These are phyloP conservation scores for Ligustrum vulgare DNA, from an alignment of 257 asterid genomes.

Conservation along the genomic window DNA sequence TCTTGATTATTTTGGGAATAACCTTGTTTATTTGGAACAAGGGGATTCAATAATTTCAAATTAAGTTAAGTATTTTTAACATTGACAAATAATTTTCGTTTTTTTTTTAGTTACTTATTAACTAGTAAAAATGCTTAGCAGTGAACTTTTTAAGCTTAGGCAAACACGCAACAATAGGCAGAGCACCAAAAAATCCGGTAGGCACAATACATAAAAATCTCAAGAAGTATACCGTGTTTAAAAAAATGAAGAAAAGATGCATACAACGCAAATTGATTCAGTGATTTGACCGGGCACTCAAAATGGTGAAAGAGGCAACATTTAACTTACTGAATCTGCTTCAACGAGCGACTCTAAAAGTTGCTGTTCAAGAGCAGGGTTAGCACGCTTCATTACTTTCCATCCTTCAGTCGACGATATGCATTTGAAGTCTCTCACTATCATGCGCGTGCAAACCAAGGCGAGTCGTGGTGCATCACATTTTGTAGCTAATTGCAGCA, in stretches of 20 bases:
- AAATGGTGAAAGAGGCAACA: neutral
- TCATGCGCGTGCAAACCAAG: slow-evolving; percentile 53
- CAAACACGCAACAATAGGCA: neutral
- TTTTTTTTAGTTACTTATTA: no score
- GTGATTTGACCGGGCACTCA: neutral
- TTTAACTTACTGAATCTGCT: slow-evolving; percentile 66
- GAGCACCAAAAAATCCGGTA: neutral
- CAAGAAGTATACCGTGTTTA: no score
- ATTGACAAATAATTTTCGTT: no score
- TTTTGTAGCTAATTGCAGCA: slow-evolving; percentile 67
- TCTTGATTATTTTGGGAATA: neutral
- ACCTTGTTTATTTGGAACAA: neutral
- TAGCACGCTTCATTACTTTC: slow-evolving; percentile 74
- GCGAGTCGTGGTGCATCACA: slow-evolving; percentile 76
- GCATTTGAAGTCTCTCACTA: slow-evolving; percentile 64
- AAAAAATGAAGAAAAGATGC: neutral
- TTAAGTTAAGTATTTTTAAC: no score
- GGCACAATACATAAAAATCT: neutral
- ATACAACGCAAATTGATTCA: neutral
- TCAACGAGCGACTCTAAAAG: slow-evolving; percentile 70
- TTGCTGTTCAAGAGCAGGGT: slow-evolving; percentile 84
- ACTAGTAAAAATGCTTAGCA: no score
- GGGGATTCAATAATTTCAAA: neutral
- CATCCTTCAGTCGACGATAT: slow-evolving; percentile 77
- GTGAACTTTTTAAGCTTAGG: neutral